Conservation (phyloP, 1,284 basidiomycete genomes). For the Fistulinella cinereoalba region DNA sequence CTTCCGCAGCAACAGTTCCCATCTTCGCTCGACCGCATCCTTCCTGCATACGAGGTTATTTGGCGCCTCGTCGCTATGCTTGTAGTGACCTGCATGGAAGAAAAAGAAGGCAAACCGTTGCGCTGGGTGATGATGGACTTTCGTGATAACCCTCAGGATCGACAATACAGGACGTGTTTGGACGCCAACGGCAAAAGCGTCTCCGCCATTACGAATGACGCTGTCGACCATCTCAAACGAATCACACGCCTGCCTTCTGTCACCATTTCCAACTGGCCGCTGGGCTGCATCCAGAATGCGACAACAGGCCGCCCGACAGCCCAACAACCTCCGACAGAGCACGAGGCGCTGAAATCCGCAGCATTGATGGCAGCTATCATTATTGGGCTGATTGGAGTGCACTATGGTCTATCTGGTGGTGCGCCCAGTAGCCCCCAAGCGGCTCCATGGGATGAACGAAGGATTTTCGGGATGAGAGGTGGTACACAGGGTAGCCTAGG, state of each 20-base stretch:
- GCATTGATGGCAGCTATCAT: constrained; percentile 44
- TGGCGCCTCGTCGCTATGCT: constrained; percentile 57
- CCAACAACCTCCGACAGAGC: constrained; percentile 39
- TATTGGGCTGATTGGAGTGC: constrained; percentile 33
- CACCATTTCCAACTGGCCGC: constrained; percentile 12
- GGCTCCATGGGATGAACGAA: constrained; percentile 22
- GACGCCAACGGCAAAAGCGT: constrained; percentile 31
- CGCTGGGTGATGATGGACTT: constrained; percentile 38
- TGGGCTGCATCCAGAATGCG: constrained; percentile 15
- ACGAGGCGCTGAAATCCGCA: constrained; percentile 48
- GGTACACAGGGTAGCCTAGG: background rate
- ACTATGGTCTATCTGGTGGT: constrained; percentile 28
- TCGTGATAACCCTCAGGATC: constrained; percentile 35
- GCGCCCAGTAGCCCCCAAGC: background rate
- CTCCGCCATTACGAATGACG: constrained; percentile 42
- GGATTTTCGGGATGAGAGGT: constrained; percentile 10
- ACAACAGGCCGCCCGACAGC: constrained; percentile 1
- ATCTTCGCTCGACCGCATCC: constrained; percentile 48
- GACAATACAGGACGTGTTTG: constrained; percentile 32
- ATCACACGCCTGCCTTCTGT: constrained; percentile 42
- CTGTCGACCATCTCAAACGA: constrained; percentile 46
- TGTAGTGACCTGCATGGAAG: constrained; percentile 30
- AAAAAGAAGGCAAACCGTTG: constrained; percentile 26
- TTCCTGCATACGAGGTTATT: constrained; percentile 58
- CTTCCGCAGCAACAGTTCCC: constrained; percentile 34